These are phyloP conservation scores for Babjeviella inositovora DNA, from an alignment of 805 yeast genomes.

Conservation along the genomic window DNA sequence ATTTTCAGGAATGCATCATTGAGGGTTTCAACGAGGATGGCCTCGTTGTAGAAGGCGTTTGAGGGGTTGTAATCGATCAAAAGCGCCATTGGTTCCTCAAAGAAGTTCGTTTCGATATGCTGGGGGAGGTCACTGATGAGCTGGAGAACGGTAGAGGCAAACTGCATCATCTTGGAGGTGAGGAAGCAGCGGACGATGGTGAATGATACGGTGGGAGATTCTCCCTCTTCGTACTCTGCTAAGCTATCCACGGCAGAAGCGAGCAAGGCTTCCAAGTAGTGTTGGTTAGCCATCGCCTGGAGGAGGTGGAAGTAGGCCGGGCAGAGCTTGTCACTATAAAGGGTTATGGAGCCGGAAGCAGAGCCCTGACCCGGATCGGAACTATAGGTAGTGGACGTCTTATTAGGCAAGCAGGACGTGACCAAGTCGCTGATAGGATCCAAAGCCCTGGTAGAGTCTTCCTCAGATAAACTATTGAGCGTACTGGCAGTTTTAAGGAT, in stretches of 20 bases:
- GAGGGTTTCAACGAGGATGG: slow-evolving; percentile 10
- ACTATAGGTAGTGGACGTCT: too few species aligned
- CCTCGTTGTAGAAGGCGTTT: slow-evolving; percentile 5
- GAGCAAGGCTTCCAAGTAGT: too few species aligned
- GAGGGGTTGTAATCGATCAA: slow-evolving; percentile 14
- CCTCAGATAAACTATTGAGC: not conserved
- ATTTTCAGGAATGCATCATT: slow-evolving; percentile 16
- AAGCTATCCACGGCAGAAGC: too few species aligned
- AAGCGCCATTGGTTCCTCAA: slow-evolving; percentile 13
- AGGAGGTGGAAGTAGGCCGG: too few species aligned
- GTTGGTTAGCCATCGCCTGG: too few species aligned
- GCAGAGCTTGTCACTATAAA: too few species aligned
- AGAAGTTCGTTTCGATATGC: slow-evolving; percentile 10
- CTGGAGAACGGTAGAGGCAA: slow-evolving; percentile 9
- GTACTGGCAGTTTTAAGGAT: not conserved
- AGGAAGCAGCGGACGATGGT: slow-evolving; percentile 10
- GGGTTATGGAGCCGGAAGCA: too few species aligned
- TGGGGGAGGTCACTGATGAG: slow-evolving; percentile 17
- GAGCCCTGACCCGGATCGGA: too few species aligned
- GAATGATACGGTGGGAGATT: slow-evolving; percentile 9
- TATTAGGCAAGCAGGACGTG: too few species aligned
- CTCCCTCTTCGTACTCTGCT: too few species aligned
- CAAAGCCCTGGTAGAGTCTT: slow-evolving; percentile 1
- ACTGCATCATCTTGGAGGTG: slow-evolving; percentile 6
- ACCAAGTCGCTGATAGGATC: too few species aligned